These are phyloP conservation scores for Ophiostoma fasciatum DNA, from an alignment of 2,329 filamentous ascomycete species.

Conservation along the genomic window DNA sequence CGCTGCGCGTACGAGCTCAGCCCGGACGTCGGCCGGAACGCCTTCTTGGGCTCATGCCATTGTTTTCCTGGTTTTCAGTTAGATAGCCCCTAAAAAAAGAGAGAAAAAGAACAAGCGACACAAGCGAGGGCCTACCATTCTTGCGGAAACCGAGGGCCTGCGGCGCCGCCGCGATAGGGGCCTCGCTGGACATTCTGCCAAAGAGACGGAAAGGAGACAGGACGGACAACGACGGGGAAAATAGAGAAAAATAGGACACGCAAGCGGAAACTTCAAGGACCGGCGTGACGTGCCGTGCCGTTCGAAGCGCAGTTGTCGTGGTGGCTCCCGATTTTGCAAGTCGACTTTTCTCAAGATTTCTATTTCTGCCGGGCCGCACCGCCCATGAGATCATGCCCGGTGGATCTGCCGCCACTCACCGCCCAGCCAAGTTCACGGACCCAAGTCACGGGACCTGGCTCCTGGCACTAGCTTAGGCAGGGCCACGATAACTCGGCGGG, in stretches of 20 bases:
- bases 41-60: conserved; percentile 72
- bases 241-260: too few relatives aligned
- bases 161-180: not conserved
- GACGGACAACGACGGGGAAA: too few relatives aligned
- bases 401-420: conserved; percentile 5
- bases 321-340: too few relatives aligned
- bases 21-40: conserved; percentile 71
- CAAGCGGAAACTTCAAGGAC: too few relatives aligned
- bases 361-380: not conserved
- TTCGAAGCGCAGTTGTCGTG: too few relatives aligned
- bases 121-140: conserved; percentile 48
- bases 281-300: too few relatives aligned
- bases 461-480: too few relatives aligned
- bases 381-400: not conserved
- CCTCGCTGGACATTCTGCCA: conserved; percentile 27
- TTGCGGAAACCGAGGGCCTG: conserved; percentile 54
- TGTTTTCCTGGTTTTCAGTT: conserved; percentile 57
- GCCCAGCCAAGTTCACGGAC: too few relatives aligned
- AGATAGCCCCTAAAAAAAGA: not conserved
- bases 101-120: not conserved
- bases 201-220: not conserved
- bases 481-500: too few relatives aligned
- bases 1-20: conserved; percentile 69
- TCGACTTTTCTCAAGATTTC: too few relatives aligned
- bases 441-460: too few relatives aligned